These are phyloP conservation scores for Onygena corvina DNA, from an alignment of 2,329 filamentous ascomycete genomes.

Conservation along the genomic window DNA sequence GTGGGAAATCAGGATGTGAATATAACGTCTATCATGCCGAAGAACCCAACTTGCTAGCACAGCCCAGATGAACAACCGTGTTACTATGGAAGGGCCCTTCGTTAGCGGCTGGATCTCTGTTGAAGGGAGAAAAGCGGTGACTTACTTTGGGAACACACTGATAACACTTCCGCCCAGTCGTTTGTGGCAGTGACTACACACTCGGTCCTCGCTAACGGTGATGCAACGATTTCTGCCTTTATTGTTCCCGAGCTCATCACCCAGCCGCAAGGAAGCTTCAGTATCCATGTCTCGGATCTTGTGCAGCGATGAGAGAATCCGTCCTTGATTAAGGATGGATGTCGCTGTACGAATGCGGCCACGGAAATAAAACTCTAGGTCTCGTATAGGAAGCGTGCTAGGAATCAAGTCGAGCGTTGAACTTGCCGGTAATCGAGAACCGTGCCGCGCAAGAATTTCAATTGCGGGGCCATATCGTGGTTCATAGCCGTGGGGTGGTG, in stretches of 20 bases:
- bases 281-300: slow-evolving; percentile 68
- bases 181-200: slow-evolving; percentile 90
- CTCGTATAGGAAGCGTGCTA: slow-evolving; percentile 59
- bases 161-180: slow-evolving; percentile 82
- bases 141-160: slow-evolving; percentile 73
- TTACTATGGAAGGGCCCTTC: slow-evolving; percentile 26
- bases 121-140: slow-evolving; percentile 15
- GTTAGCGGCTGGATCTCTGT: slow-evolving; percentile 8
- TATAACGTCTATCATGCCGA: slow-evolving; percentile 15
- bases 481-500: slow-evolving; percentile 60
- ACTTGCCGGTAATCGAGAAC: slow-evolving; percentile 74
- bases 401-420: slow-evolving; percentile 82
- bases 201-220: slow-evolving; percentile 71
- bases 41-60: slow-evolving; percentile 42
- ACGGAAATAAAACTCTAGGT: slow-evolving; percentile 82
- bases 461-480: slow-evolving; percentile 69
- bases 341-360: slow-evolving; percentile 81
- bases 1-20: slow-evolving; percentile 14
- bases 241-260: slow-evolving; percentile 49
- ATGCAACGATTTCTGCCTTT: slow-evolving; percentile 56
- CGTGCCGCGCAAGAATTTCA: slow-evolving; percentile 79
- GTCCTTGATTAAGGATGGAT: slow-evolving; percentile 64
- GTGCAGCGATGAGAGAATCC: slow-evolving; percentile 63
- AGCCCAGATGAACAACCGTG: slow-evolving; percentile 68
- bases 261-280: slow-evolving; percentile 61